Evolutionary conservation across 768 basidiomycete species (phyloP).

Genomic region (Suillus subalutaceus): DNA sequence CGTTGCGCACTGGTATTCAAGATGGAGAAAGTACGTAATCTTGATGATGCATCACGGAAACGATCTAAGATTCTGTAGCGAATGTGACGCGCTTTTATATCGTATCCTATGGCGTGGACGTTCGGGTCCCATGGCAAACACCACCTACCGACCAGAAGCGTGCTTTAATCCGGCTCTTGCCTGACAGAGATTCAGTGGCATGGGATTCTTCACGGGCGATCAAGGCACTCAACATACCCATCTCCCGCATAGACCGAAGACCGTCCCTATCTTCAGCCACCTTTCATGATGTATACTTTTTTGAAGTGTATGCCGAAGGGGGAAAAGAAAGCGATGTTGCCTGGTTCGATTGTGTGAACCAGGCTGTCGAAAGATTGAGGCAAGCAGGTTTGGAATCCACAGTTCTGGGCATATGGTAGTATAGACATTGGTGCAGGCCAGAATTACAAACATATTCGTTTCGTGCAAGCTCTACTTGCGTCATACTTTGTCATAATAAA

Average conservation of each 20-base stretch:
- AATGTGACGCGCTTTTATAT: conserved; percentile 76
- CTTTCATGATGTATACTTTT: conserved; percentile 65
- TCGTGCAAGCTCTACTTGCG: not conserved
- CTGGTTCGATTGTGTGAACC: conserved; percentile 40
- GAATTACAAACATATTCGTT: not conserved
- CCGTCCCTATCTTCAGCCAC: conserved; percentile 49
- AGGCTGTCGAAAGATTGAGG: conserved; percentile 37
- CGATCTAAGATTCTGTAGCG: conserved; percentile 36
- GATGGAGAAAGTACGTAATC: conserved; percentile 37
- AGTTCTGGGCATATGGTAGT: conserved; percentile 56
- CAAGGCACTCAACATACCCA: conserved; percentile 42
- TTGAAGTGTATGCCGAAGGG: conserved; percentile 49
- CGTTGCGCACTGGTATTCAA: conserved; percentile 67
- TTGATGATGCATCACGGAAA: conserved; percentile 4
- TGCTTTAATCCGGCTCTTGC: conserved; percentile 43
- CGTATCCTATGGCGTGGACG: conserved; percentile 42
- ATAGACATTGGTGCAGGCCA: not conserved
- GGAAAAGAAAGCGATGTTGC: conserved; percentile 9
- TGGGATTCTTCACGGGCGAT: conserved; percentile 29
- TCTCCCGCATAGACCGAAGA: conserved; percentile 65
- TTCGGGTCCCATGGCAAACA: conserved; percentile 30
- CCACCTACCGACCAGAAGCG: conserved; percentile 24
- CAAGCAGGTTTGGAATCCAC: conserved; percentile 38
- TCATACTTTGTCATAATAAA: not conserved
- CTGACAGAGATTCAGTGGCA: conserved; percentile 5